These are phyloP conservation scores for Backusella liffmaniae DNA, from an alignment of 192 early-diverging fungal species.

Conservation along the genomic window DNA sequence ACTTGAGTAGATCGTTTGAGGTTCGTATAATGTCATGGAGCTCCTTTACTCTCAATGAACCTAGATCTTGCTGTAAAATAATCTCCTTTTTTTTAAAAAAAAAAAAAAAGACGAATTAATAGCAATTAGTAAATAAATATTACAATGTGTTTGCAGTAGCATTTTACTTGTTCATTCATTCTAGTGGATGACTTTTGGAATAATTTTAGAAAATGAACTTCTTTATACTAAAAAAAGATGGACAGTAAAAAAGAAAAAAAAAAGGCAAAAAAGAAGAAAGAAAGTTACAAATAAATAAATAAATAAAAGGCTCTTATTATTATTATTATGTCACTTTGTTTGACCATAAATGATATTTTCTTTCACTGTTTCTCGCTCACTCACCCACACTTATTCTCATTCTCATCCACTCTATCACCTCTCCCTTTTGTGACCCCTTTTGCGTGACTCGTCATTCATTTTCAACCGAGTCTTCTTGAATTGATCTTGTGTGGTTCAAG, in stretches of 20 bases:
- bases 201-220: too few relatives aligned
- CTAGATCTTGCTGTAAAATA: not conserved
- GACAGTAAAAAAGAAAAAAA: not conserved
- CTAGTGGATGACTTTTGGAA: too few relatives aligned
- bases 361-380: not conserved
- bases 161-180: too few relatives aligned
- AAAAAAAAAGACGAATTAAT: not conserved
- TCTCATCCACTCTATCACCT: not conserved
- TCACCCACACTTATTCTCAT: not conserved
- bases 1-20: not conserved
- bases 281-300: not conserved
- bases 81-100: not conserved
- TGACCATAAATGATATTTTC: not conserved
- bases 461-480: not conserved
- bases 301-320: not conserved
- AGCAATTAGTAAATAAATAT: too few relatives aligned
- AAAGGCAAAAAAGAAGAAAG: not conserved
- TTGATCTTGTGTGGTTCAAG: too few relatives aligned
- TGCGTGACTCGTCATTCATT: not conserved
- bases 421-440: not conserved
- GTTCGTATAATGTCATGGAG: not conserved
- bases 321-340: not conserved
- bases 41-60: not conserved
- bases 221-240: too few relatives aligned
- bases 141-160: too few relatives aligned